Percentiles rank a stretch among this genome's conserved stretches.
phyloP scores from a whole-genome alignment of 495 filamentous ascomycete species.

The Lichina pygmaea region DNA sequence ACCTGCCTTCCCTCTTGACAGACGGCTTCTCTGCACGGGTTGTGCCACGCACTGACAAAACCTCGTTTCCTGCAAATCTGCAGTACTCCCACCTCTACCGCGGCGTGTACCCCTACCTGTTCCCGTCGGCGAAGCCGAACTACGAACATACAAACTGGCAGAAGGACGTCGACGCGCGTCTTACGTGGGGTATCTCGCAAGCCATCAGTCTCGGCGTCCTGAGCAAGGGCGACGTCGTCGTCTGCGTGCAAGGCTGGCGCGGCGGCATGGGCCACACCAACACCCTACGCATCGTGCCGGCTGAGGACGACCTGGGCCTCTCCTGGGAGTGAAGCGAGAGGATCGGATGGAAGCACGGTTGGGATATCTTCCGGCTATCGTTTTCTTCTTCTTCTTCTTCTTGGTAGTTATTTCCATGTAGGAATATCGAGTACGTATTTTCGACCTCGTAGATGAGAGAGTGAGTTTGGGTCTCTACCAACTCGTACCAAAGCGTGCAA shows the following conservation, averaged over 20 bases:
- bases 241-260: conserved; percentile 94
- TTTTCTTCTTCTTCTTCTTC: not conserved
- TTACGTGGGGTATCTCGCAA: conserved; percentile 77
- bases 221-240: conserved; percentile 54
- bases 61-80: not conserved
- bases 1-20: not conserved
- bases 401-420: too few species aligned
- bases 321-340: not conserved
- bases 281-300: conserved; percentile 27
- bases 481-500: too few species aligned
- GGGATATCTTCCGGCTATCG: not conserved
- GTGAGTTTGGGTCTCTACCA: too few species aligned
- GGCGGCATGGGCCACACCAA: conserved; percentile 97
- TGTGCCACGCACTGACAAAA: not conserved
- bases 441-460: too few species aligned
- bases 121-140: conserved; percentile 78
- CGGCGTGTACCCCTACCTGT: conserved; percentile 91
- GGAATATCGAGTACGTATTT: too few species aligned
- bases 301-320: conserved; percentile 14
- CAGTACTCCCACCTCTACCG: conserved; percentile 81
- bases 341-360: too few species aligned
- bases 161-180: conserved; percentile 88
- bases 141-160: conserved; percentile 79
- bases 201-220: conserved; percentile 68
- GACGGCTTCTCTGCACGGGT: not conserved